These are phyloP conservation scores for Bacterosira constricta DNA, from an alignment of 108 stramenopile species.

Conservation along the genomic window DNA sequence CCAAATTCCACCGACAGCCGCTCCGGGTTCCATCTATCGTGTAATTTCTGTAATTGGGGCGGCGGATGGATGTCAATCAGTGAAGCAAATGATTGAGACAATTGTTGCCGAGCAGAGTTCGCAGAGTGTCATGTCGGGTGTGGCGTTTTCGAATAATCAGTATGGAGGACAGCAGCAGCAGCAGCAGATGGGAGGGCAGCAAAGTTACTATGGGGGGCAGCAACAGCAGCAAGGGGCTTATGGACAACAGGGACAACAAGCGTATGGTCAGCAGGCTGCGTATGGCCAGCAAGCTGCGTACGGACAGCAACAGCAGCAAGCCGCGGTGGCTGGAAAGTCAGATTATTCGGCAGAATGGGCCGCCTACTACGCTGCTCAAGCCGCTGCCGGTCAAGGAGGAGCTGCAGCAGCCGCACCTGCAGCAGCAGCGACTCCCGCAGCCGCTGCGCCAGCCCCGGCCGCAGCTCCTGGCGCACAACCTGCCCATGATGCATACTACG, in stretches of 20 bases:
- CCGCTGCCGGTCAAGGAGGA: conserved; percentile 36
- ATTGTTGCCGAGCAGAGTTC: conserved; percentile 85
- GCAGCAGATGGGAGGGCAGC: conserved; percentile 47
- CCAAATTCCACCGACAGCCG: conserved; percentile 81
- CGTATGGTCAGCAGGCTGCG: conserved; percentile 32
- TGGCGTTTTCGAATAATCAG: conserved; percentile 44
- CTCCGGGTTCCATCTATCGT: conserved; percentile 78
- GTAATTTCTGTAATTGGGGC: conserved; percentile 78
- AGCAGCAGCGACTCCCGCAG: conserved; percentile 27
- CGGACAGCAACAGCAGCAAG: conserved; percentile 46
- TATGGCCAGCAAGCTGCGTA: conserved; percentile 36
- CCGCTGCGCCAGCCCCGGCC: conserved; percentile 37
- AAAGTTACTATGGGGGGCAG: conserved; percentile 50
- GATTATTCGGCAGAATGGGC: conserved; percentile 80
- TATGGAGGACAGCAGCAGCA: conserved; percentile 57
- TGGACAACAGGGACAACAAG: conserved; percentile 37
- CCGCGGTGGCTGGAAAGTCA: conserved; percentile 22
- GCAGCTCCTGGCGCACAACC: conserved; percentile 30
- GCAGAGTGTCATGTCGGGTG: conserved; percentile 74
- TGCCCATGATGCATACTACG: conserved; percentile 87
- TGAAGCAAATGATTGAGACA: conserved; percentile 73
- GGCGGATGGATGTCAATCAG: conserved; percentile 70
- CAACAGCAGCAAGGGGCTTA: conserved; percentile 45
- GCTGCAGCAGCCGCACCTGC: conserved; percentile 27
- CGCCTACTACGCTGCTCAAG: conserved; percentile 73